phyloP scores from a whole-genome alignment of 805 yeast species.

The Suhomyces pyralidae region DNA sequence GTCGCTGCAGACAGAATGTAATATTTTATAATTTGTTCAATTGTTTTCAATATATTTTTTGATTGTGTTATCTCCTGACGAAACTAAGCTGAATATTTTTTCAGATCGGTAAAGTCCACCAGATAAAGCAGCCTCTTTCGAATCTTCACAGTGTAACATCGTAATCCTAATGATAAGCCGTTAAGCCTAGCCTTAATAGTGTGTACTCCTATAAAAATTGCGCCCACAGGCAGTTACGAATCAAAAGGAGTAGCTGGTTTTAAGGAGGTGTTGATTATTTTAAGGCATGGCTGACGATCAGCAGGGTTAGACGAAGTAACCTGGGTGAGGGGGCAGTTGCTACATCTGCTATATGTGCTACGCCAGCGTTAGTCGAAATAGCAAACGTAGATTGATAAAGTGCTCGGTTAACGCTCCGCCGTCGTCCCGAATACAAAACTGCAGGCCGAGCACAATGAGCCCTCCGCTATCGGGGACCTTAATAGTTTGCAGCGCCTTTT shows the following conservation, averaged over 20 bases:
- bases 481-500: neutral
- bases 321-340: neutral
- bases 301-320: neutral
- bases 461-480: neutral
- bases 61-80: neutral
- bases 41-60: neutral
- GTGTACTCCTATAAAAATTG: neutral
- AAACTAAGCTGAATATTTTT: neutral
- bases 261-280: neutral
- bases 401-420: neutral
- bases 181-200: neutral
- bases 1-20: neutral
- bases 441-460: neutral
- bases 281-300: neutral
- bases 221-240: neutral
- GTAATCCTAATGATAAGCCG: neutral
- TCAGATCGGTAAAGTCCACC: neutral
- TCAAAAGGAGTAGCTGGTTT: neutral
- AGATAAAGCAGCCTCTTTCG: neutral
- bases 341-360: neutral
- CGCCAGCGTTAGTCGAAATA: neutral
- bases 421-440: neutral
- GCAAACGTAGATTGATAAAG: neutral
- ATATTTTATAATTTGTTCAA: neutral
- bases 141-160: neutral